Evolutionary conservation across 805 yeast genomes (phyloP).

Genomic region (Ascoidea rubescens): DNA sequence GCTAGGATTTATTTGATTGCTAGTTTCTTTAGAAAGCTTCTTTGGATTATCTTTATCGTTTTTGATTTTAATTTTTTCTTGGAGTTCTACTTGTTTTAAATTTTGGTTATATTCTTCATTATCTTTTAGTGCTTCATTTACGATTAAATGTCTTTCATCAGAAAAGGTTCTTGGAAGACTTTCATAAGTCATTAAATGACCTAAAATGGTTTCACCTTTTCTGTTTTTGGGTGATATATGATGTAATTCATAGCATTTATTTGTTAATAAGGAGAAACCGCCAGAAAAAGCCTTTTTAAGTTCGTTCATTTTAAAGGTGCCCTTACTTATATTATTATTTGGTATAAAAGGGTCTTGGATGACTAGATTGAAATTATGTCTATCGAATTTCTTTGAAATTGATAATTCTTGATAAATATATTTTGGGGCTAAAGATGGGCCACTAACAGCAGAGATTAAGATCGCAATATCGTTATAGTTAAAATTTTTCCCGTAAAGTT

Average conservation of each 20-base stretch:
- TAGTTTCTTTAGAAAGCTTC: too few species aligned
- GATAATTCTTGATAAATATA: constrained; percentile 34
- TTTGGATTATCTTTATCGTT: too few species aligned
- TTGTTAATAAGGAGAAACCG: constrained; percentile 65
- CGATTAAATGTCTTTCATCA: constrained; percentile 54
- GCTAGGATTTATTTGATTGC: too few species aligned
- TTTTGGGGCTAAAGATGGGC: constrained; percentile 48
- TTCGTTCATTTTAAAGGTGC: constrained; percentile 68
- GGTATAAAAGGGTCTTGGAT: constrained; percentile 86
- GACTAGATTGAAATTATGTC: constrained; percentile 36
- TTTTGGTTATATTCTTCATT: constrained; percentile 6
- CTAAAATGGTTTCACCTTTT: constrained; percentile 60
- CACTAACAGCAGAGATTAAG: background rate
- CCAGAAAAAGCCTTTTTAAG: constrained; percentile 81
- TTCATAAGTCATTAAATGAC: constrained; percentile 61
- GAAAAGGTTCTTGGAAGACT: constrained; percentile 68
- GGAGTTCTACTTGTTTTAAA: background rate
- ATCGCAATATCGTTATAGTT: constrained; percentile 72
- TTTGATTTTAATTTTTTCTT: too few species aligned
- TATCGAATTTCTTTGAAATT: constrained; percentile 27
- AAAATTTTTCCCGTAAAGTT: constrained; percentile 79
- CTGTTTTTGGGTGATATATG: constrained; percentile 51
- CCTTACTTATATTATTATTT: constrained; percentile 71
- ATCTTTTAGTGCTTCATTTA: constrained; percentile 39
- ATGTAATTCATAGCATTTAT: constrained; percentile 63